Conservation (phyloP, 306 rosid species). For the Vachellia pachyceras region DNA sequence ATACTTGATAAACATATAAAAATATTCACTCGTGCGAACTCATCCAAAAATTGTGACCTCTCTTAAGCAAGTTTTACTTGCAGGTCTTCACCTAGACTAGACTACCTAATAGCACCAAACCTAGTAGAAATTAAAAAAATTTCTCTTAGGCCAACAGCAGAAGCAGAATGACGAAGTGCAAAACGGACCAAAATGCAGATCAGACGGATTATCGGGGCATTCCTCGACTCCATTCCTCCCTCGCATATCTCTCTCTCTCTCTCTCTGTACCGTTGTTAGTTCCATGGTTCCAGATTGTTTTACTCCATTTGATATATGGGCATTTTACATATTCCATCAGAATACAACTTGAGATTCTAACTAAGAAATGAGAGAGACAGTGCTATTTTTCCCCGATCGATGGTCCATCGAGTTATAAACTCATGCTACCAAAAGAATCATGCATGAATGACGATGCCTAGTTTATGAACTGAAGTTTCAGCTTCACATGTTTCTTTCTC, state of each 20-base stretch:
- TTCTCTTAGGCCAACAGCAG: not conserved
- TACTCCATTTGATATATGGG: too few relatives aligned
- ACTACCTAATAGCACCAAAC: not conserved
- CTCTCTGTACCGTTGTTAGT: too few relatives aligned
- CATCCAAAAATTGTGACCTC: not conserved
- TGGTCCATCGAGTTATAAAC: too few relatives aligned
- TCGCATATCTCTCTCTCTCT: not conserved
- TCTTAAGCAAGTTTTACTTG: slow-evolving; percentile 19
- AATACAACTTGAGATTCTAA: too few relatives aligned
- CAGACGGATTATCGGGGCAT: slow-evolving; percentile 21
- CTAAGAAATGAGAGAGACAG: too few relatives aligned
- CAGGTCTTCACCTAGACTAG: not conserved
- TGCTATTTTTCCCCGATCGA: not conserved
- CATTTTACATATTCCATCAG: too few relatives aligned
- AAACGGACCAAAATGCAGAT: slow-evolving; percentile 23
- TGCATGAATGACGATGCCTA: too few relatives aligned
- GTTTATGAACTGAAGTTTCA: too few relatives aligned
- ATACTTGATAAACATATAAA: not conserved
- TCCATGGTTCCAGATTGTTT: too few relatives aligned
- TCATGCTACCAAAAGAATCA: too few relatives aligned
- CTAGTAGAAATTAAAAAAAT: not conserved
- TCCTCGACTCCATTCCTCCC: not conserved
- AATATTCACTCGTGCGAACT: not conserved
- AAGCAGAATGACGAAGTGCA: not conserved
- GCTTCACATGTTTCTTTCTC: too few relatives aligned